A percentile compares a stretch with the other conserved stretches of the same genome.
These are phyloP conservation scores for Candida anutae DNA, from an alignment of 1,139 yeast genomes.

Conservation along the genomic window DNA sequence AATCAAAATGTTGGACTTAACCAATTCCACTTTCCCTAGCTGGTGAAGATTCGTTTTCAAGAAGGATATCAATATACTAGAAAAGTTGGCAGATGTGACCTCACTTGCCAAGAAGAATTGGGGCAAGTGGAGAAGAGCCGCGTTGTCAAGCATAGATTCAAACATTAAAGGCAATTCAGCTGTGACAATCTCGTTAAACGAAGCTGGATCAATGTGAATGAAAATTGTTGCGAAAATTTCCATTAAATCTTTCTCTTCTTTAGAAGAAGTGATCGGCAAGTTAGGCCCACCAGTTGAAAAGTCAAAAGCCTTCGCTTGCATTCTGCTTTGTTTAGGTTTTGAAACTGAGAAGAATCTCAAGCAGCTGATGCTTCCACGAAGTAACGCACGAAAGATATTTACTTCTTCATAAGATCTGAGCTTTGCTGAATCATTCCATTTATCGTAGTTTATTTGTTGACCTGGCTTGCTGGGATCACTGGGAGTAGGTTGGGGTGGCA, in stretches of 20 bases:
- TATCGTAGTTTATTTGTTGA: slow-evolving; percentile 45
- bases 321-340: slow-evolving; percentile 31
- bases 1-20: slow-evolving; percentile 74
- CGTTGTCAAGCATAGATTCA: slow-evolving; percentile 73
- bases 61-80: slow-evolving; percentile 77
- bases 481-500: slow-evolving; percentile 44
- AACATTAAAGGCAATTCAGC: slow-evolving; percentile 74
- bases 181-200: slow-evolving; percentile 87
- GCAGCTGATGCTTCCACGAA: slow-evolving; percentile 80
- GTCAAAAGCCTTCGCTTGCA: slow-evolving; percentile 51
- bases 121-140: slow-evolving; percentile 84
- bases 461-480: slow-evolving; percentile 55
- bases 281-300: slow-evolving; percentile 66
- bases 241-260: slow-evolving; percentile 93
- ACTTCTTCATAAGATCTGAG: slow-evolving; percentile 80
- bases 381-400: slow-evolving; percentile 62
- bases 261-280: slow-evolving; percentile 76
- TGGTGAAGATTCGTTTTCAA: slow-evolving; percentile 66
- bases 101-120: slow-evolving; percentile 93
- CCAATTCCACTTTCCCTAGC: slow-evolving; percentile 72
- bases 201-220: slow-evolving; percentile 90
- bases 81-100: slow-evolving; percentile 84
- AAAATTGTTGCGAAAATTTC: slow-evolving; percentile 92
- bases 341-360: slow-evolving; percentile 65
- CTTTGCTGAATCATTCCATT: slow-evolving; percentile 86